Percentiles rank a stretch among this genome's conserved stretches.
These are phyloP conservation scores for Moesziomyces antarcticus DNA, from an alignment of 1,284 basidiomycete genomes.

Conservation along the genomic window DNA sequence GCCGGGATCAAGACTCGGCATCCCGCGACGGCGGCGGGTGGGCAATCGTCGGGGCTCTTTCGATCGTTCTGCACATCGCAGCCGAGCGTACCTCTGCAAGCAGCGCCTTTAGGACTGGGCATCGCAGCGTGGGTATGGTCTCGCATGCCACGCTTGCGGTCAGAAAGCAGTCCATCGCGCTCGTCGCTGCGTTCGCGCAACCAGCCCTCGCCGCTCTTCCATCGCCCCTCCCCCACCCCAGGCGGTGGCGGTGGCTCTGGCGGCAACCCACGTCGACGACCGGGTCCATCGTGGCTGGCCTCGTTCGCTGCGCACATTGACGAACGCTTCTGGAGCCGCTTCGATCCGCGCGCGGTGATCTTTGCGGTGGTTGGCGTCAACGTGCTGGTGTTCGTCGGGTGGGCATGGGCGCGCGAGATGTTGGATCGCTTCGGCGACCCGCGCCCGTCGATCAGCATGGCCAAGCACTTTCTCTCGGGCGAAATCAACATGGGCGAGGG, in stretches of 20 bases:
- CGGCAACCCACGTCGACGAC: background rate
- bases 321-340: constrained; percentile 6
- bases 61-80: constrained; percentile 16
- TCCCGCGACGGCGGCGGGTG: too few species aligned
- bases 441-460: constrained; percentile 74
- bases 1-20: too few species aligned
- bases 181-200: background rate
- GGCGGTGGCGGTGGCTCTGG: background rate
- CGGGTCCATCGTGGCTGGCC: background rate
- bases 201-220: constrained; percentile 15
- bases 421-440: constrained; percentile 71
- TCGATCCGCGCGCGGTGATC: constrained; percentile 19
- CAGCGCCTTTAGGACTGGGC: background rate
- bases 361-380: constrained; percentile 50
- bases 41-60: background rate
- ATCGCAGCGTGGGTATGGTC: constrained; percentile 1
- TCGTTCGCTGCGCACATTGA: constrained; percentile 8
- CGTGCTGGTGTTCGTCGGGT: constrained; percentile 38
- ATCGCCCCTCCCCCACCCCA: background rate
- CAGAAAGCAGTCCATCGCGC: constrained; percentile 6
- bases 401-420: constrained; percentile 44
- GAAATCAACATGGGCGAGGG: constrained; percentile 76
- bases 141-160: constrained; percentile 10
- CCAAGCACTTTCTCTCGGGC: constrained; percentile 75
- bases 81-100: background rate